A percentile compares a stretch with the other conserved stretches of the same genome.
Evolutionary conservation across 225 moss, liverwort and hornwort genomes (phyloP).

Genomic region (Sphagnum contortum): DNA sequence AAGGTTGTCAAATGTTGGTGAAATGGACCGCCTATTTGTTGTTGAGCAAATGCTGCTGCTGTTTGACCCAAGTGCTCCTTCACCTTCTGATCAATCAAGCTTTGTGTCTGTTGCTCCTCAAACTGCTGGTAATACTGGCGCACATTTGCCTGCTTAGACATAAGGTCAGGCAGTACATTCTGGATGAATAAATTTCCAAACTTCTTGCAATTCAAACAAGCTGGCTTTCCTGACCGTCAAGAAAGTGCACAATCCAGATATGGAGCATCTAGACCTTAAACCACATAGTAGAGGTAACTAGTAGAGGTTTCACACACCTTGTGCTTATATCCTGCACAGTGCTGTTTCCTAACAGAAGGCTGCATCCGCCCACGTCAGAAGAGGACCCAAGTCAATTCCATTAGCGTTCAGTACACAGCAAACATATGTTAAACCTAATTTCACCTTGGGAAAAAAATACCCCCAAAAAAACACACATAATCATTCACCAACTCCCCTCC

Average conservation of each 20-base stretch:
- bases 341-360: constrained; percentile 98
- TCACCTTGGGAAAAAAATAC: too few species aligned
- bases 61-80: constrained; percentile 95
- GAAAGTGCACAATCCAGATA: neutral
- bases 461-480: too few species aligned
- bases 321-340: constrained; percentile 97
- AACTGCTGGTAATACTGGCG: constrained; percentile 97
- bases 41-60: constrained; percentile 61
- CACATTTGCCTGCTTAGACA: constrained; percentile 67
- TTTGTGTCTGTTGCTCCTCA: constrained; percentile 99
- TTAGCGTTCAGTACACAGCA: too few species aligned
- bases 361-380: constrained; percentile 21
- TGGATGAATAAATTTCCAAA: neutral
- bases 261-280: neutral
- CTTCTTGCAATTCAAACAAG: neutral
- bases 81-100: constrained; percentile 96
- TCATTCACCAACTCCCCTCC: too few species aligned
- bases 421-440: too few species aligned
- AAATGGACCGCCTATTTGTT: constrained; percentile 79
- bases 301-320: constrained; percentile 35
- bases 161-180: neutral
- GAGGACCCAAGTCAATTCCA: neutral
- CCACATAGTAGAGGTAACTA: neutral
- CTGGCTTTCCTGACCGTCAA: too few species aligned
- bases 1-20: constrained; percentile 78